phyloP scores from a whole-genome alignment of 176 grass and related monocot species.

The Triticum turgidum region DNA sequence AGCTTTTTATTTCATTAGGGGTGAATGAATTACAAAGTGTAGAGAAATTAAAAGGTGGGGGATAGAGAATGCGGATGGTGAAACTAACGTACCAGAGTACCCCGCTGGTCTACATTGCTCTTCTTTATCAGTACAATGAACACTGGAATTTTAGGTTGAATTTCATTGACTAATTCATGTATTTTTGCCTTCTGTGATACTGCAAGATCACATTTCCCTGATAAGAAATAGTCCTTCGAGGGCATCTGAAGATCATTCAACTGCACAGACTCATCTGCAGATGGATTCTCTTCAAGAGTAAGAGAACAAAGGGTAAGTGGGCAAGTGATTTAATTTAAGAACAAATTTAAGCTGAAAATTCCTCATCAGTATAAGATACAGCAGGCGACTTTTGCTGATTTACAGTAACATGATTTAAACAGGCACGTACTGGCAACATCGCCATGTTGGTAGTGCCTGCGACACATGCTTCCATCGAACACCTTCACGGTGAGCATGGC shows the following conservation, averaged over 20 bases:
- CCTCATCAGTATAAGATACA: neutral
- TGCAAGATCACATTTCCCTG: constrained; percentile 4
- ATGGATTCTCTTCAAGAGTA: neutral
- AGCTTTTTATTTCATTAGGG: too few relatives aligned
- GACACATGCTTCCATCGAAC: constrained; percentile 29
- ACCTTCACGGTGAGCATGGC: constrained; percentile 8
- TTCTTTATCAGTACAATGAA: constrained; percentile 27
- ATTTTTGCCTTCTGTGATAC: neutral
- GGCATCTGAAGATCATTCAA: neutral
- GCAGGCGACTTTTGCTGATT: too few relatives aligned
- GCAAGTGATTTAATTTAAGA: neutral
- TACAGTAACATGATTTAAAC: too few relatives aligned
- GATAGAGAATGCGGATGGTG: neutral
- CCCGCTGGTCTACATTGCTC: neutral
- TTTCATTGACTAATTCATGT: neutral
- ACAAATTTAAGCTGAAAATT: constrained; percentile 20
- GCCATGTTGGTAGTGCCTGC: neutral
- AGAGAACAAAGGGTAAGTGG: neutral
- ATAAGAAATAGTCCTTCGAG: neutral
- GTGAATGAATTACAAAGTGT: too few relatives aligned
- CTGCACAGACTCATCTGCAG: neutral
- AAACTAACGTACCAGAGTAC: neutral
- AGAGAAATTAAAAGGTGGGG: too few relatives aligned
- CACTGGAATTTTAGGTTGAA: neutral
- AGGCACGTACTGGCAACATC: neutral